A percentile compares a stretch with the other conserved stretches of the same genome.
These are phyloP conservation scores for Selenicereus undatus DNA, from an alignment of 148 eudicot genomes.

Conservation along the genomic window DNA sequence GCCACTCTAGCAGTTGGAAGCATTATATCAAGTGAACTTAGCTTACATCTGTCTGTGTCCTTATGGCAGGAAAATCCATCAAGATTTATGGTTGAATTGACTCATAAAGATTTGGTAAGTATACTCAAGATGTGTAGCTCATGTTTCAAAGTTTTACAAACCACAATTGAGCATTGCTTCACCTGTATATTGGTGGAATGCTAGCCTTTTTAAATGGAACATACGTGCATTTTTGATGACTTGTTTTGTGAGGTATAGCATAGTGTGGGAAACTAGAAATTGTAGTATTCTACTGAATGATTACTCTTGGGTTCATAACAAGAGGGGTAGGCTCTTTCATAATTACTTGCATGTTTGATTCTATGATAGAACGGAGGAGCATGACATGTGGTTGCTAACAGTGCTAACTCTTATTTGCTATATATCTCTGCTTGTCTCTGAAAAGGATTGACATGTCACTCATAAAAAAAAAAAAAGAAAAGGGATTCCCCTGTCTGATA, in stretches of 20 bases:
- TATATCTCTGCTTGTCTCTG: background rate
- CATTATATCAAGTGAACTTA: background rate
- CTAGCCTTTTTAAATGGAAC: too few species aligned
- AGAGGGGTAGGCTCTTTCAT: background rate
- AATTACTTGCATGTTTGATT: background rate
- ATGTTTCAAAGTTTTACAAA: background rate
- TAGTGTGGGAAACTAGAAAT: background rate
- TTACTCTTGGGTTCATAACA: background rate
- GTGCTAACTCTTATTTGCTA: background rate
- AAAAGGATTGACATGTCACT: background rate
- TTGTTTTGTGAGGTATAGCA: background rate
- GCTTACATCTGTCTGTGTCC: slow-evolving; percentile 18
- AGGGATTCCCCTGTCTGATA: background rate
- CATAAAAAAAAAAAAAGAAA: too few species aligned
- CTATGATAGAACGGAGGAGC: background rate
- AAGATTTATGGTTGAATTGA: slow-evolving; percentile 79
- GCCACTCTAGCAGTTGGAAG: background rate
- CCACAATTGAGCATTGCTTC: background rate
- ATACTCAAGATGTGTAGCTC: background rate
- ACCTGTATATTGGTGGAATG: background rate
- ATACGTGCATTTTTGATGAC: too few species aligned
- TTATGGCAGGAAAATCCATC: slow-evolving; percentile 73
- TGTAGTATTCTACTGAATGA: background rate
- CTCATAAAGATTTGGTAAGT: slow-evolving; percentile 58
- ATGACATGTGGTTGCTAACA: background rate